A percentile compares a stretch with the other conserved stretches of the same genome.
Conservation (phyloP, 768 basidiomycete genomes). For the Calocera viscosa region DNA sequence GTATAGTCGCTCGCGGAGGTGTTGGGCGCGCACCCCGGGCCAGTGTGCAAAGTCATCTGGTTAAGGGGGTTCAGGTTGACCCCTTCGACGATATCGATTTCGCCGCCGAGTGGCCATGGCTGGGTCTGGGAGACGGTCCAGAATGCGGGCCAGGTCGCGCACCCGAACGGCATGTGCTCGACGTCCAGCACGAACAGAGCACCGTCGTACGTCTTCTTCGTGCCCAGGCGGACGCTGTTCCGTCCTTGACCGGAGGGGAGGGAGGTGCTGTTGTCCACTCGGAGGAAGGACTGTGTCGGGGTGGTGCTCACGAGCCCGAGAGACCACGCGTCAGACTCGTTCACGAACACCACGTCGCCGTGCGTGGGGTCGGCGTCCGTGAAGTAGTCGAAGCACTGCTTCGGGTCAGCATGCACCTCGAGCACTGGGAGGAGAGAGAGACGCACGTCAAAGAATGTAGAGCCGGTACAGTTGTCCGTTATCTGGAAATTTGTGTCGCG, state of each 20-base stretch:
- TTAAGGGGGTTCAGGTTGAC: conserved; percentile 33
- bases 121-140: conserved; percentile 33
- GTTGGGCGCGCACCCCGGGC: conserved; percentile 30
- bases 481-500: neutral
- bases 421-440: neutral
- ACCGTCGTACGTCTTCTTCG: conserved; percentile 24
- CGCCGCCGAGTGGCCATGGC: conserved; percentile 32
- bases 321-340: neutral
- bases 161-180: conserved; percentile 9
- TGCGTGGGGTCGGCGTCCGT: neutral
- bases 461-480: neutral
- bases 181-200: conserved; percentile 26
- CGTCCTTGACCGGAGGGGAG: conserved; percentile 27
- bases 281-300: neutral
- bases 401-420: neutral
- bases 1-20: conserved; percentile 21
- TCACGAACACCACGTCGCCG: conserved; percentile 3
- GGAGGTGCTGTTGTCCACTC: conserved; percentile 23
- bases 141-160: conserved; percentile 21
- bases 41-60: conserved; percentile 34
- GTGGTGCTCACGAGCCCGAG: neutral
- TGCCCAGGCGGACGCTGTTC: conserved; percentile 24
- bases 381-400: conserved; percentile 6
- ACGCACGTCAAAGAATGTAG: conserved; percentile 2
- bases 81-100: conserved; percentile 36